Evolutionary conservation across 805 yeast species (phyloP), one percentile per base, ranked within the genome.

Genomic region (Wickerhamomyces queroliae): DNA sequence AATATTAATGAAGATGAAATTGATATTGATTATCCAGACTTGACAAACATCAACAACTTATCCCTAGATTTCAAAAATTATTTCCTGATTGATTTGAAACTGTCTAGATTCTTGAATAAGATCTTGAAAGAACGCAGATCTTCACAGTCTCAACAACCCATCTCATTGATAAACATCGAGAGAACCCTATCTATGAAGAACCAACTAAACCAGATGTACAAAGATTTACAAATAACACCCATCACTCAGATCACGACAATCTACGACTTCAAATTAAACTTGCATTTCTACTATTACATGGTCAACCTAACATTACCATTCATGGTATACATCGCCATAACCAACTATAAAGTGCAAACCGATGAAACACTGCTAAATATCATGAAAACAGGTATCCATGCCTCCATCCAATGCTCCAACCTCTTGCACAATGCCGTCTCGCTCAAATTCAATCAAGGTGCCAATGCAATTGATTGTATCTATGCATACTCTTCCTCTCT

Each of bases 1-100:
- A 64, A 65, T n/a, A 58, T 70, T 35, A 64, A 62, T 15, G 65
- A 68, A 53, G 67, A 66, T 37, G 75, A 70, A 28, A 66, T 69
- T 33, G 72, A 66, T 45, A 56, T 69, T 33, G 68, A 59, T 15
- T 58, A 64, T 29, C 74, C 75, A 9, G 49, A 50, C 26, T 11
- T 55, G 16, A 9, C 39, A 6, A 20, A 25, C 16, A 20, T 33
- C 18, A 29, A 24, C 11, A 45, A 56, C 34, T 39, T 45, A 5
- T 61, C 61, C 34, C 52, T 53, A 12, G 57, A 48, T 17, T 52
- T 50, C 36, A 44, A 49, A 37, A 50, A 51, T 9, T 69, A 57
- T 44, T 64, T 62, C 44, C 44, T 53, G 12, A 55, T 64, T 25
- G 58, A 62, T 35, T 52, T 65, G 18, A 61, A 60, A 26, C 42